Base-by-base conservation (phyloP, 176 grass and related monocot genomes). In the Carex cristatella region DNA sequence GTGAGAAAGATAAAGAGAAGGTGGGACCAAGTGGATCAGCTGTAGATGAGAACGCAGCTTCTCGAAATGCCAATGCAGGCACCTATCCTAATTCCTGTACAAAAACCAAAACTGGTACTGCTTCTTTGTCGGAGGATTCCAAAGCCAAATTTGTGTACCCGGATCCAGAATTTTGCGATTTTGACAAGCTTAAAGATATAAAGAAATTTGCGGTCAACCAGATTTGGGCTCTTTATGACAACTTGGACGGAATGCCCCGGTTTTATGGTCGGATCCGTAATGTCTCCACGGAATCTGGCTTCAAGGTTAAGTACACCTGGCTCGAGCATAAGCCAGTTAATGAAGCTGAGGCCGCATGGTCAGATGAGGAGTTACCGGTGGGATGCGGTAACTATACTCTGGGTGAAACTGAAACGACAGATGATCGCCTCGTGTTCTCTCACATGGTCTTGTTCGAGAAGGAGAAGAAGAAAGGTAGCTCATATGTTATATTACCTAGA, bases 201-300 rank as follows among this genome's bases (percentile, higher is more conserved):
- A 86, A n/a, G 82, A 13, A 90, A 81, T 94, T 98, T 86, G 48
- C 38, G 61, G 86, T 86, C 65, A 89, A 88, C 84, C 91, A 98
- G 87, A 93, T 98, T 65, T 94, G 92, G 95, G 89, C 95, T 74
- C 79, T 94, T 73, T 98, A 98, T 79, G 95, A 98, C 87, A 86
- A 85, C 80, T 71, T 91, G 75, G 95, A 98, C 79, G 91, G 86
- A 54, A 98, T 98, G 92, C 95, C 95, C 84, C 92, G 95, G 42
- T 98, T 88, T 84, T 98, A 94, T 90, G 95, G 92, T 79, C 84
- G 74, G 72, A 98, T 98, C 78, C 86, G 88, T 59, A 61, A 84
- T 69, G 70, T 89, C 40, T 79, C 81, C 89, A 67, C 69, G 1
- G 28, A 27, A 49, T 82, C 84, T 60, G 85, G 88, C 15, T 98